Percentiles rank a stretch among this genome's conserved stretches.
Conservation (phyloP, 805 yeast genomes). For the Debaryomyces hansenii region DNA sequence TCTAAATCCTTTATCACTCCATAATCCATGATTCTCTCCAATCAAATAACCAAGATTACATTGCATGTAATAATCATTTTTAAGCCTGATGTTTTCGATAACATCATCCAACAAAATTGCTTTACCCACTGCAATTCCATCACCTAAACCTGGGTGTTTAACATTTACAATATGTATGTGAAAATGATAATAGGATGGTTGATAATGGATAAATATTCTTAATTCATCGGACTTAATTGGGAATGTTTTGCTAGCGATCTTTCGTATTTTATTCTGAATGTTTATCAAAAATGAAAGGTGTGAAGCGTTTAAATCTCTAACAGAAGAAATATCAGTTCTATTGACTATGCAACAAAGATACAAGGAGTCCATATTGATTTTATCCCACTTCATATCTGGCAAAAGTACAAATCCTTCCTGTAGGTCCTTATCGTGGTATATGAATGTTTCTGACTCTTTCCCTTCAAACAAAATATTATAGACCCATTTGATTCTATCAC, state of each 20-base stretch:
- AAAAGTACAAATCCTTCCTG: constrained; percentile 66
- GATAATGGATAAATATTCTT: constrained; percentile 85
- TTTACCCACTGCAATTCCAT: constrained; percentile 71
- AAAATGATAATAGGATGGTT: constrained; percentile 94
- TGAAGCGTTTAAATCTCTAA: constrained; percentile 66
- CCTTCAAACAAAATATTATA: constrained; percentile 77
- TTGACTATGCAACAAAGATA: constrained; percentile 78
- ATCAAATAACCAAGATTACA: constrained; percentile 64
- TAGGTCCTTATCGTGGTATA: constrained; percentile 60
- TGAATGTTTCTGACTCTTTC: constrained; percentile 80
- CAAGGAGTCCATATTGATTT: constrained; percentile 61
- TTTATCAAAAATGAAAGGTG: constrained; percentile 61
- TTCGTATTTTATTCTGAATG: constrained; percentile 46
- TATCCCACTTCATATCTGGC: constrained; percentile 98
- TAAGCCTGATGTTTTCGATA: constrained; percentile 62
- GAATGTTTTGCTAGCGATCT: constrained; percentile 39
- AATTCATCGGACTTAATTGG: constrained; percentile 56
- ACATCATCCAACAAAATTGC: constrained; percentile 81
- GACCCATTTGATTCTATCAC: constrained; percentile 87
- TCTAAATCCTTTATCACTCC: constrained; percentile 42
- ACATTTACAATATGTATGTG: constrained; percentile 88
- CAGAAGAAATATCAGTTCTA: constrained; percentile 63
- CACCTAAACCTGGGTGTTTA: constrained; percentile 64
- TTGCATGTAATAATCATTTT: constrained; percentile 58
- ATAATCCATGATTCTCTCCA: constrained; percentile 78